Evolutionary conservation across 1,284 basidiomycete genomes (phyloP).

Genomic region (Cryptococcus jaspeensis): DNA sequence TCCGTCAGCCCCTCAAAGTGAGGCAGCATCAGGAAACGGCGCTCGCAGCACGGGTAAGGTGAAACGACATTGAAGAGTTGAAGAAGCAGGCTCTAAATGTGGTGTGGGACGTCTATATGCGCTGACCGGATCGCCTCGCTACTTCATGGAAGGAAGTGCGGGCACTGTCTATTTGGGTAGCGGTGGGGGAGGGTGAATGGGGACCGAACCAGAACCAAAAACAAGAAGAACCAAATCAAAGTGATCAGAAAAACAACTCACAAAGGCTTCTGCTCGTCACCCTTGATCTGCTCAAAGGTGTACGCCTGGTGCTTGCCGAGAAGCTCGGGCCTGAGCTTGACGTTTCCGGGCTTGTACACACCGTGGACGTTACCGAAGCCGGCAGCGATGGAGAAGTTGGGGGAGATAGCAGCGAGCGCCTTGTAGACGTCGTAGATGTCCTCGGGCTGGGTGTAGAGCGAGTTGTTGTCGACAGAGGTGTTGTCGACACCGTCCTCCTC

Average conservation of each 20-base stretch:
- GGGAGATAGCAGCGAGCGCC: constrained; percentile 78
- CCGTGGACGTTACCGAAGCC: constrained; percentile 92
- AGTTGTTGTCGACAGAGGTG: constrained; percentile 87
- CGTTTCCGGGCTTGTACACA: constrained; percentile 93
- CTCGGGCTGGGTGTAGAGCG: constrained; percentile 96
- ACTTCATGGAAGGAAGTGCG: constrained; percentile 37
- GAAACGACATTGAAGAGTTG: constrained; percentile 34
- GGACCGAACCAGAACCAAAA: not conserved
- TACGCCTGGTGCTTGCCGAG: constrained; percentile 88
- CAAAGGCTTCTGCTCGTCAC: constrained; percentile 71
- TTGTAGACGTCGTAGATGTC: constrained; percentile 91
- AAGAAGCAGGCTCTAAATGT: constrained; percentile 50
- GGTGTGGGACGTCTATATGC: constrained; percentile 33
- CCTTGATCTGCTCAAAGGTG: constrained; percentile 69
- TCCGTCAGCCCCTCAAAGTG: constrained; percentile 31
- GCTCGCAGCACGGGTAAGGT: constrained; percentile 13
- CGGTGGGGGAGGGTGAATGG: constrained; percentile 19
- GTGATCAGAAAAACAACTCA: constrained; percentile 51
- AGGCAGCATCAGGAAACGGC: constrained; percentile 21
- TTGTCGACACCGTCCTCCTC: constrained; percentile 99
- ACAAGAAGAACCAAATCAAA: not conserved
- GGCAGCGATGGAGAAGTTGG: constrained; percentile 95
- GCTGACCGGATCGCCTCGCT: constrained; percentile 48
- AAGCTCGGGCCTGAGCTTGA: constrained; percentile 86
- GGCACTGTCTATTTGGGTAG: constrained; percentile 51